Evolutionary conservation across 164 flowering plant genomes (phyloP).

Genomic region (Stephania cephalantha): DNA sequence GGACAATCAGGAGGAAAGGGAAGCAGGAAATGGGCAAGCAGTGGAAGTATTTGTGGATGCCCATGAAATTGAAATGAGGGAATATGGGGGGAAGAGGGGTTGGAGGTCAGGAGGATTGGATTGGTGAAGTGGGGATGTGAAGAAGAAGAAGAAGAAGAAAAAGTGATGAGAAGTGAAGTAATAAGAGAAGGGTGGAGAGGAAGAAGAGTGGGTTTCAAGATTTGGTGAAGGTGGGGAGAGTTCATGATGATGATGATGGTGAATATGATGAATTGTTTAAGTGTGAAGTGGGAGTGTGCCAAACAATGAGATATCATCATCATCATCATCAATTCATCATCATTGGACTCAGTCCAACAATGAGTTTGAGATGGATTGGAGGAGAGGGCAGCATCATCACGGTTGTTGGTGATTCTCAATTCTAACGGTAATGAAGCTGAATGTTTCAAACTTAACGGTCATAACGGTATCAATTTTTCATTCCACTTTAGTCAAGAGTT

Average conservation of each 20-base stretch:
- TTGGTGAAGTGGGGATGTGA: neutral
- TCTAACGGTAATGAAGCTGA: neutral
- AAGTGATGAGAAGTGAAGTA: neutral
- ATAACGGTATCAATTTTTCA: no score
- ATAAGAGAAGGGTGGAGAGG: neutral
- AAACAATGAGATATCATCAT: neutral
- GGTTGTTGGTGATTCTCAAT: neutral
- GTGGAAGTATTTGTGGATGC: neutral
- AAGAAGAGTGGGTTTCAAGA: neutral
- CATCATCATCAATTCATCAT: no score
- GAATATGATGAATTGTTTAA: no score
- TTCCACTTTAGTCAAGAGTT: no score
- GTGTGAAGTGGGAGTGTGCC: neutral
- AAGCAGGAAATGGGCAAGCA: neutral
- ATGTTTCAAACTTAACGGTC: no score
- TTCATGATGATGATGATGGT: neutral
- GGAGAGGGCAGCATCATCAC: neutral
- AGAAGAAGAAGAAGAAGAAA: no score
- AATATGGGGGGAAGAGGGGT: neutral
- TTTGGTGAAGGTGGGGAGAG: conserved; percentile 1
- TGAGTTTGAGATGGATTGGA: neutral
- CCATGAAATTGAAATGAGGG: neutral
- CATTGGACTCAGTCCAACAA: neutral
- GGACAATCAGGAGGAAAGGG: conserved; percentile 20
- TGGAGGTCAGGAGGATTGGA: neutral